These are phyloP conservation scores for Ustilago shanxiensis DNA, from an alignment of 1,284 basidiomycete species.

Conservation along the genomic window DNA sequence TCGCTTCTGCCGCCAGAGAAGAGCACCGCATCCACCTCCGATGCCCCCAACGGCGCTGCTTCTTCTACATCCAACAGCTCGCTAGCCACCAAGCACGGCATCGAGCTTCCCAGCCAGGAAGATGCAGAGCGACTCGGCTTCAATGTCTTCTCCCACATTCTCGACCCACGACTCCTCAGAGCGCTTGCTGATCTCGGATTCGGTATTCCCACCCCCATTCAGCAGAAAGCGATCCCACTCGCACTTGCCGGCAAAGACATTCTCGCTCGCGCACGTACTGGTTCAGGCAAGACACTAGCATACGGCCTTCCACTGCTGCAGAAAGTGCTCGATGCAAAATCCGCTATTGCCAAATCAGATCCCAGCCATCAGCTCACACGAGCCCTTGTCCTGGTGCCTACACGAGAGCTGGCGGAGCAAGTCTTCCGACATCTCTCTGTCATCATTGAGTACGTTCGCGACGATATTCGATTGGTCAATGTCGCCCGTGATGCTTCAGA, in stretches of 20 bases:
- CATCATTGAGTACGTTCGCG: slow-evolving; percentile 81
- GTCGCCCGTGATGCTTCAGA: slow-evolving; percentile 76
- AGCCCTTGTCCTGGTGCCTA: slow-evolving; percentile 90
- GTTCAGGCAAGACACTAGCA: slow-evolving; percentile 96
- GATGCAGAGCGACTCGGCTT: slow-evolving; percentile 52
- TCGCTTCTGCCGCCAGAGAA: slow-evolving; percentile 35
- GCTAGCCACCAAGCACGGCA: slow-evolving; percentile 31
- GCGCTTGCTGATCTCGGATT: slow-evolving; percentile 85
- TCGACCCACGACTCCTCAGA: slow-evolving; percentile 80
- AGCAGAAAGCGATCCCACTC: slow-evolving; percentile 82
- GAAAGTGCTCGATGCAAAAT: slow-evolving; percentile 85
- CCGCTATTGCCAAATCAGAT: slow-evolving; percentile 69
- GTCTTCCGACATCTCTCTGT: slow-evolving; percentile 80
- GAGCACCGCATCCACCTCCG: background rate
- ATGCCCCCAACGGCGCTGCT: slow-evolving; percentile 9
- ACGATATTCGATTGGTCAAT: slow-evolving; percentile 80
- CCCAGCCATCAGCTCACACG: slow-evolving; percentile 77
- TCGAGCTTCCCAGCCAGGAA: slow-evolving; percentile 44
- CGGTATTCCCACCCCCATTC: slow-evolving; percentile 84
- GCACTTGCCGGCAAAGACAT: slow-evolving; percentile 92
- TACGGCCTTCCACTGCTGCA: slow-evolving; percentile 93
- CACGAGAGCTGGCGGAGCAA: slow-evolving; percentile 92
- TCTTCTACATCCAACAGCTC: slow-evolving; percentile 10
- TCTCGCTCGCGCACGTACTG: slow-evolving; percentile 91
- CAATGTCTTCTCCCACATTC: slow-evolving; percentile 75